phyloP scores from a whole-genome alignment of 208 protist species.

The Vickermania spadyakhi region DNA sequence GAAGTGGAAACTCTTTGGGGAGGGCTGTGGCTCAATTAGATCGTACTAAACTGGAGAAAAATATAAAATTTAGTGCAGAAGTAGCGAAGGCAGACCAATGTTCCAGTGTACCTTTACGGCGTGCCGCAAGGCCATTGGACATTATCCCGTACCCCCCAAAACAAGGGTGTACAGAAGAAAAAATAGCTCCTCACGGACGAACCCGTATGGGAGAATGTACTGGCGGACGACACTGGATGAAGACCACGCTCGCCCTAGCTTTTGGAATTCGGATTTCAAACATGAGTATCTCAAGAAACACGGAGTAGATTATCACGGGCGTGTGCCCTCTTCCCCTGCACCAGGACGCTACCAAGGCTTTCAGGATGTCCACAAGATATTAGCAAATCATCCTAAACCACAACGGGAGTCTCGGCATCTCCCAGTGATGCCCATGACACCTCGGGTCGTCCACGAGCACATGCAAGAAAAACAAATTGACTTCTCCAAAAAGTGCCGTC shows the following conservation, averaged over 20 bases:
- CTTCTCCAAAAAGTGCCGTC: conserved; percentile 65
- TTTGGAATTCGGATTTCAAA: conserved; percentile 89
- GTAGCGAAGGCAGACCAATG: conserved; percentile 25
- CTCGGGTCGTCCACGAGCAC: conserved; percentile 85
- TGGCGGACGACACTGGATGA: conserved; percentile 78
- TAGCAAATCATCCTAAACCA: conserved; percentile 84
- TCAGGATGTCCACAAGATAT: conserved; percentile 76
- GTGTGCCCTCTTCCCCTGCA: conserved; percentile 70
- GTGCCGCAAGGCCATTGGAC: conserved; percentile 51
- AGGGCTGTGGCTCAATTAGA: neutral
- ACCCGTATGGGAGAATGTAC: conserved; percentile 74
- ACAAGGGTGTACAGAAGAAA: conserved; percentile 52
- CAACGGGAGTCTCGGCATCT: conserved; percentile 84
- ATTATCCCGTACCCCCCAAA: conserved; percentile 75
- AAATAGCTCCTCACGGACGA: conserved; percentile 77
- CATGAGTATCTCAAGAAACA: conserved; percentile 78
- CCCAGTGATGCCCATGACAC: conserved; percentile 86
- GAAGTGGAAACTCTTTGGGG: neutral
- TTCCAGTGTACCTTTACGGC: conserved; percentile 26
- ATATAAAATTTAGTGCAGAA: too few species aligned
- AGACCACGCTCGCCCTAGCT: conserved; percentile 70
- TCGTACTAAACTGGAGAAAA: too few species aligned
- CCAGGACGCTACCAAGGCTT: conserved; percentile 87
- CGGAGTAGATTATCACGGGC: conserved; percentile 79
- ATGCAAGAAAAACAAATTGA: conserved; percentile 78